phyloP scores from a whole-genome alignment of 2,329 filamentous ascomycete species.

The Trichoderma atroviride region DNA sequence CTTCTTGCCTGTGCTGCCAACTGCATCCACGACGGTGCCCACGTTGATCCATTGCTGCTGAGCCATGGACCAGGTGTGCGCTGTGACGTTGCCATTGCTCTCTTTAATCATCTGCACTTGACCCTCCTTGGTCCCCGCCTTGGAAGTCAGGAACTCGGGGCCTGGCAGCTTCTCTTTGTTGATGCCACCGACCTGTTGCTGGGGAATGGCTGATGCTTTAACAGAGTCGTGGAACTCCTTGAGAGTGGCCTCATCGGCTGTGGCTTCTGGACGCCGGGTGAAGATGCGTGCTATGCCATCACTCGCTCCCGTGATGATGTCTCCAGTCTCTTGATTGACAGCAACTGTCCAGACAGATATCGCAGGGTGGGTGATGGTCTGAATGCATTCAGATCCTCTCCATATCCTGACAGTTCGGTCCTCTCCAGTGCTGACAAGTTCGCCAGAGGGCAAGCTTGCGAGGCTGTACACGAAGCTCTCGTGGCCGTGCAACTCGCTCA shows the following conservation, averaged over 20 bases:
- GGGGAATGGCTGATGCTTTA: conserved; percentile 80
- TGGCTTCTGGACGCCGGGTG: conserved; percentile 68
- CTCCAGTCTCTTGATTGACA: conserved; percentile 78
- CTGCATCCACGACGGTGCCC: conserved; percentile 91
- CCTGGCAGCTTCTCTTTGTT: conserved; percentile 92
- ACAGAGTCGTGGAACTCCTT: conserved; percentile 80
- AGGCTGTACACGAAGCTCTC: conserved; percentile 95
- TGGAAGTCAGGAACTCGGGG: conserved; percentile 79
- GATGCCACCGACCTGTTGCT: conserved; percentile 79
- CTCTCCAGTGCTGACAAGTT: conserved; percentile 88
- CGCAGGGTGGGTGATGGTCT: conserved; percentile 95
- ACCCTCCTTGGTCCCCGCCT: conserved; percentile 91
- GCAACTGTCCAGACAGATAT: conserved; percentile 96
- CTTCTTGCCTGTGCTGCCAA: conserved; percentile 79
- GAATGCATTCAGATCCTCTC: conserved; percentile 79
- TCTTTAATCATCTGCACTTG: conserved; percentile 92
- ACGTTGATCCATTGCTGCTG: conserved; percentile 80
- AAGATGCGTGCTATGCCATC: conserved; percentile 86
- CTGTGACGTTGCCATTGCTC: conserved; percentile 77
- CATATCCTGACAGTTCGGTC: conserved; percentile 93
- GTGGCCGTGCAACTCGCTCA: conserved; percentile 81
- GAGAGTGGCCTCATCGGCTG: conserved; percentile 69
- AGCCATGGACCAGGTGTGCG: conserved; percentile 80
- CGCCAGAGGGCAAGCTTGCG: conserved; percentile 74
- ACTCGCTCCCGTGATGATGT: conserved; percentile 92